phyloP scores from a whole-genome alignment of 225 moss, liverwort and hornwort genomes.

The Lunularia cruciata region DNA sequence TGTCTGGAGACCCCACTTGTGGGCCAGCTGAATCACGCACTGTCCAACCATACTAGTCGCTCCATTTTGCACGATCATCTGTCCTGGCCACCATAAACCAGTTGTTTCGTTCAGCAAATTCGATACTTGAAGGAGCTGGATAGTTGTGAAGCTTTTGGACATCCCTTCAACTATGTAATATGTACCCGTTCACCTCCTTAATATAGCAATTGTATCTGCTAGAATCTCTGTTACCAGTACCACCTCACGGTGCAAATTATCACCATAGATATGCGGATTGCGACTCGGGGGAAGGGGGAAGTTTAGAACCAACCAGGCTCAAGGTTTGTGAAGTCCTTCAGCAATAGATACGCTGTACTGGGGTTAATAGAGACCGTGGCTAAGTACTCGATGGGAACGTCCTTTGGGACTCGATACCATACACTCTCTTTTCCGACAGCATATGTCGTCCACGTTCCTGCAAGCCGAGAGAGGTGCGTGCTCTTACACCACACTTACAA shows the following conservation, averaged over 20 bases:
- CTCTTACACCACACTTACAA: not conserved
- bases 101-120: conserved; percentile 39
- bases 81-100: conserved; percentile 70
- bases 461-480: not conserved
- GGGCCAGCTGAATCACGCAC: conserved; percentile 84
- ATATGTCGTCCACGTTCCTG: conserved; percentile 89
- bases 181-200: no score
- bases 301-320: conserved; percentile 62
- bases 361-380: conserved; percentile 88
- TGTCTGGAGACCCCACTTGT: conserved; percentile 56
- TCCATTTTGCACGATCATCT: conserved; percentile 87
- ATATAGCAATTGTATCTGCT: no score
- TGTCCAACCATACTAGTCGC: conserved; percentile 96
- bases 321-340: conserved; percentile 68
- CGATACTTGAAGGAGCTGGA: no score
- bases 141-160: no score
- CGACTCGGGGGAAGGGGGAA: no score
- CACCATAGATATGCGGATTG: no score
- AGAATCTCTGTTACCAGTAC: no score
- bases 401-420: conserved; percentile 75
- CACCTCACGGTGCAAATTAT: no score
- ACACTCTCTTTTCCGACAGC: conserved; percentile 61
- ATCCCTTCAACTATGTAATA: no score
- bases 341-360: conserved; percentile 78
- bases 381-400: conserved; percentile 75